These are phyloP conservation scores for Veloporphyrellus conicus DNA, from an alignment of 1,284 basidiomycete species.

Conservation along the genomic window DNA sequence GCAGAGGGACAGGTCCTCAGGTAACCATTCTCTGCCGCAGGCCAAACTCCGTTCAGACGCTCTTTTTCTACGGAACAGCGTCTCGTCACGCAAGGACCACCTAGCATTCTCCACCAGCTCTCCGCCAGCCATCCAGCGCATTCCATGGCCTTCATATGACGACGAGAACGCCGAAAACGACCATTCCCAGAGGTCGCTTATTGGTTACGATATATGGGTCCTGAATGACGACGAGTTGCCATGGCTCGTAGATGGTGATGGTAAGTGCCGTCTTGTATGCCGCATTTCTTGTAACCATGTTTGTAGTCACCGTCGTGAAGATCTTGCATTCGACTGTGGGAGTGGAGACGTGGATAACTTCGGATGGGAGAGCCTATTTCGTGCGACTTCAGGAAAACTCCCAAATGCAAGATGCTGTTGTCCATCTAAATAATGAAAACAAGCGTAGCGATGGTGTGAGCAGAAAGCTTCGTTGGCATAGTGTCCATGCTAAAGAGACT, in stretches of 20 bases:
- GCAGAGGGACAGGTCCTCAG: slow-evolving; percentile 73
- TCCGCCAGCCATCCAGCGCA: slow-evolving; percentile 70
- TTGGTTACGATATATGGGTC: slow-evolving; percentile 66
- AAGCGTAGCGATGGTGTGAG: slow-evolving; percentile 17
- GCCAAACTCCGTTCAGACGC: slow-evolving; percentile 1
- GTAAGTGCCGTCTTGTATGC: slow-evolving; percentile 37
- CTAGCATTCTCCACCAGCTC: slow-evolving; percentile 68
- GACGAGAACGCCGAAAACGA: slow-evolving; percentile 39
- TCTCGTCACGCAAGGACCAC: slow-evolving; percentile 66
- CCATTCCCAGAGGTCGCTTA: slow-evolving; percentile 24
- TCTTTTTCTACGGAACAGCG: slow-evolving; percentile 49
- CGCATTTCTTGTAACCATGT: neutral
- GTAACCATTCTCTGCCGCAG: slow-evolving; percentile 34
- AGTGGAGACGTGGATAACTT: slow-evolving; percentile 77
- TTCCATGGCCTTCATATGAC: slow-evolving; percentile 71
- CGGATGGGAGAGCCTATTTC: slow-evolving; percentile 75
- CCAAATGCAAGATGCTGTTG: slow-evolving; percentile 6
- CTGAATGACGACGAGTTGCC: slow-evolving; percentile 65
- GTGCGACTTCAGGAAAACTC: slow-evolving; percentile 53
- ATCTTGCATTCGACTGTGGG: slow-evolving; percentile 56
- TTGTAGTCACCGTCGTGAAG: slow-evolving; percentile 54
- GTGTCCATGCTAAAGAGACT: slow-evolving; percentile 1
- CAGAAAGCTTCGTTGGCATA: neutral
- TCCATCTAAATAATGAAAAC: slow-evolving; percentile 8
- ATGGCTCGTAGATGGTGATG: slow-evolving; percentile 69